Base-by-base conservation (phyloP, 2,329 filamentous ascomycete species). In the Escovopsis sp. region DNA sequence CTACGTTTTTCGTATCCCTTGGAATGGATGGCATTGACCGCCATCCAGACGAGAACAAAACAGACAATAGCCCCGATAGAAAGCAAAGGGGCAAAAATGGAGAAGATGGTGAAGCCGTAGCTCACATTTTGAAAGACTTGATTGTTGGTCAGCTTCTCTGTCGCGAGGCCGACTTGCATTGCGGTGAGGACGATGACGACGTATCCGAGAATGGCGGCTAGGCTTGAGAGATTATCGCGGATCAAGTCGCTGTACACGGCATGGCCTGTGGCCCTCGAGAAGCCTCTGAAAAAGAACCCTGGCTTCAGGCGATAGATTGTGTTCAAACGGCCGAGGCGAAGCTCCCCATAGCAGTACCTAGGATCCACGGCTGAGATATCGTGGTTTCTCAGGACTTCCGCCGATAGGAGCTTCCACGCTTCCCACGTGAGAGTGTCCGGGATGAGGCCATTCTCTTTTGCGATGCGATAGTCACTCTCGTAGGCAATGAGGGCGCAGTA, bases 41-140 rank as follows among this genome's bases (percentile, higher is more conserved):
- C 7, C 9, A 30, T 19, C 29, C 27, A 33, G 11, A 33, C 16
- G 27, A 32, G 34, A 13, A 34, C 15, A 13, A 44, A 34, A 3
- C 27, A 33, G 10, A 45, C 9, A n/a, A 46, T 31, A 1, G 43
- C 34, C 7, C 48, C 41, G 13, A 43, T 25, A 9, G 42, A 38
- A 19, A 44, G 37, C 6, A 63, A 40, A 0, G 62, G 63, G 3
- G 49, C 54, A 6, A 65, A 10, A 26, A 67, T 65, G 0, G 61
- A 52, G 36, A 68, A 66, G 4, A 68, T 46, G 4, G 62, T 59
- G 35, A 71, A 68, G 0, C 64, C 65, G 39, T 63, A 64, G 2
- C 58, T 58, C 1, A 55, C 61, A 4, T 39, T 35, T 42, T 65
- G 57, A 43, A 70, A 71, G 0, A 43, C 37, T 0, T 35, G 11